These are phyloP conservation scores for Petunia axillaris DNA, from an alignment of 257 asterid genomes.

Conservation along the genomic window DNA sequence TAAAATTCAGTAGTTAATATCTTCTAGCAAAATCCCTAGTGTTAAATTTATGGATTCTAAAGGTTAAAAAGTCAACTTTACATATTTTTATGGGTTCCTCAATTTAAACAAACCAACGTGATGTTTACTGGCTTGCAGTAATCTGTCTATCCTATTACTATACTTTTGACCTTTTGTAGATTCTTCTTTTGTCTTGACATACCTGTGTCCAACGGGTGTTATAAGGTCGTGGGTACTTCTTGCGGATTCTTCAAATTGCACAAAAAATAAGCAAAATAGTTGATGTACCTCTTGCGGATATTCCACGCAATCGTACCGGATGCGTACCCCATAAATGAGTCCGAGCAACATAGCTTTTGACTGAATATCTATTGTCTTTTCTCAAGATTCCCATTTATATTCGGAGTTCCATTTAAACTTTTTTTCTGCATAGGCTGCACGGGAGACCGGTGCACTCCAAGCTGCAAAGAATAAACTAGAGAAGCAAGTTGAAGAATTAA, in stretches of 20 bases:
- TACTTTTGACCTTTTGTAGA: not conserved
- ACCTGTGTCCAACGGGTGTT: too few relatives aligned
- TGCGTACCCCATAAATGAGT: not conserved
- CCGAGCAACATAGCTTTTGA: not conserved
- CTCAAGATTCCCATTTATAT: slow-evolving; percentile 13
- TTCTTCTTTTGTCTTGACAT: too few relatives aligned
- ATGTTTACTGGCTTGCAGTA: not conserved
- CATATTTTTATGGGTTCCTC: not conserved
- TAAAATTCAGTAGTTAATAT: not conserved
- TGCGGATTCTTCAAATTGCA: too few relatives aligned
- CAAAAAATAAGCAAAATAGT: too few relatives aligned
- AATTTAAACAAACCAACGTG: not conserved
- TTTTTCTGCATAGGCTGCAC: slow-evolving; percentile 25
- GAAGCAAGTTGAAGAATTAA: slow-evolving; percentile 33
- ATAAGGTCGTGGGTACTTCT: too few relatives aligned
- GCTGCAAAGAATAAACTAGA: slow-evolving; percentile 25
- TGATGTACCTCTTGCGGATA: too few relatives aligned
- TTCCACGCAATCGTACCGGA: too few relatives aligned
- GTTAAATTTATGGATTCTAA: not conserved
- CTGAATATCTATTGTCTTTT: not conserved
- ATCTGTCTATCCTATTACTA: not conserved
- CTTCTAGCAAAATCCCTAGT: not conserved
- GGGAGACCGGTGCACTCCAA: slow-evolving; percentile 30
- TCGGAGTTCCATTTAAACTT: slow-evolving; percentile 13
- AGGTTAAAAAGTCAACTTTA: slow-evolving; percentile 2